Evolutionary conservation across 106 monocot genomes (phyloP), one percentile per base, ranked within the genome.

Genomic region (Dioscorea dumetorum): DNA sequence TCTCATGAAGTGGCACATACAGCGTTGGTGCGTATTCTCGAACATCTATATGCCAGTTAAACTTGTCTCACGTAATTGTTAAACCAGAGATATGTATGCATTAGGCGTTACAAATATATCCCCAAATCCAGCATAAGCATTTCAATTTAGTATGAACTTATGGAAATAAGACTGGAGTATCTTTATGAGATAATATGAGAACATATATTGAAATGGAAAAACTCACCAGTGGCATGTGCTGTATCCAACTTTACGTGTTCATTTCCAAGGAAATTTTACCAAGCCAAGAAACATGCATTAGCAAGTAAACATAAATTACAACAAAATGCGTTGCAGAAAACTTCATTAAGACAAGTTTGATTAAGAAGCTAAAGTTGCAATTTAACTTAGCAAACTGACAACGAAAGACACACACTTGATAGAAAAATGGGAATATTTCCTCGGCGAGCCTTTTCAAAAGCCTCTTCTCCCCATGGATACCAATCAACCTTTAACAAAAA

Each of bases 141-240:
- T 6, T 10, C 6, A 41, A 41, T 41, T 23, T 28, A 23, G 31
- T 11, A 54, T 22, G 57, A 49, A 23, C 28, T 28, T 48, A 63
- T 48, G 19, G 7, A 15, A 6, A 41, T 41, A 10, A 41, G 6
- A 41, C 2, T 41, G 41, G 6, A 41, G 6, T 41, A 3, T 6
- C 41, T 41, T 41, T 41, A 41, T 41, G 6, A 10, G 41, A 10
- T 41, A 41, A 41, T 10, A 41, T 41, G 41, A 41, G 41, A 41
- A 41, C 6, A 41, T 41, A 41, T 41, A 6, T 41, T 41, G 41
- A 41, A 41, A 6, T 41, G 41, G 4, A 62, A 28, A 22, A 48
- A 79, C 83, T 81, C 68, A 95, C 95, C 95, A 95, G 74, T 95
- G 95, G 77, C 95, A 95, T 57, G 95, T 95, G 88, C 95, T 95